Evolutionary conservation across 2,329 filamentous ascomycete genomes (phyloP), one percentile per base, ranked within the genome.

Genomic region (Periconia digitata): DNA sequence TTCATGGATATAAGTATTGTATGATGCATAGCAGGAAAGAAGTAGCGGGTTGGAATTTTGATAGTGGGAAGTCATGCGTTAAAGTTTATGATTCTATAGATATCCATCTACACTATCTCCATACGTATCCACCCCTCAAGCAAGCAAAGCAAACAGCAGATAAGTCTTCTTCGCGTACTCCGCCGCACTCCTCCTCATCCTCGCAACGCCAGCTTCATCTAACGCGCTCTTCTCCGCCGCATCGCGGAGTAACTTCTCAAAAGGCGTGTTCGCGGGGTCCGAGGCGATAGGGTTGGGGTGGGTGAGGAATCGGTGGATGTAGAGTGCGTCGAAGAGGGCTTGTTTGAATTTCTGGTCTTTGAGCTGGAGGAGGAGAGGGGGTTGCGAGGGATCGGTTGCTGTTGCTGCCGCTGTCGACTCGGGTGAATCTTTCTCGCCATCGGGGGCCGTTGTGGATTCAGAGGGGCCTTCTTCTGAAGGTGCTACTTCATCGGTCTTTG

Each of bases 131-230:
- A n/a, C n/a, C n/a, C n/a, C n/a, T n/a, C n/a, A n/a, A n/a, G 62
- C 57, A 55, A 96, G 72, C 47, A 95, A 74, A 2, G 88, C 90
- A 72, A 96, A 96, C 21, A 96, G 71, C 54, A 96, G 71, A 67
- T 82, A 86, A 10, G 89, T 94, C 62, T 87, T 84, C 74, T 87
- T 89, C 84, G 89, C 94, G 69, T 94, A 95, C 43, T 92, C 89
- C 39, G 79, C 76, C 6, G 89, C 83, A 15, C 79, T 75, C 69
- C 86, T 87, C 56, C 66, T 71, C 32, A 95, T 69, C 37, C 75
- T 70, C 53, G 82, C 82, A 38, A 78, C 71, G 15, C 73, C 74
- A 6, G 70, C 73, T 10, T 76, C 69, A 22, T 79, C 76, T 3
- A 79, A 65, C 0, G 79, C 79, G 6, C 86, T 60, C 2, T 76